A percentile compares a stretch with the other conserved stretches of the same genome.
phyloP scores from a whole-genome alignment of 139 green algal genomes.

The Chlamydomonas applanata region DNA sequence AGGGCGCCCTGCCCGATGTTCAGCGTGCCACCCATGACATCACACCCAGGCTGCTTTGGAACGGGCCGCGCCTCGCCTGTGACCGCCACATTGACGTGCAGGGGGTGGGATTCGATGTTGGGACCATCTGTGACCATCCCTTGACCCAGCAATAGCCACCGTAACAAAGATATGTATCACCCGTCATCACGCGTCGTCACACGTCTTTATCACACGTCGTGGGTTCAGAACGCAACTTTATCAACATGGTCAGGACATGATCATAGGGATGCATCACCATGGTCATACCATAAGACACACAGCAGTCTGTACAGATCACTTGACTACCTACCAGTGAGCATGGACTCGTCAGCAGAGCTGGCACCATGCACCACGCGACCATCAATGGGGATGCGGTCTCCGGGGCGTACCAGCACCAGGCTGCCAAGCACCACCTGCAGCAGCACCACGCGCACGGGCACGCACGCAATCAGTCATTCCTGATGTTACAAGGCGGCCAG shows the following conservation, averaged over 20 bases:
- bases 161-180: too few species aligned
- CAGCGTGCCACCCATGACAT: slow-evolving; percentile 62
- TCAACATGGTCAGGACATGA: too few species aligned
- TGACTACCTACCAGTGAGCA: slow-evolving; percentile 66
- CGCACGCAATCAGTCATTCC: not conserved
- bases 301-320: not conserved
- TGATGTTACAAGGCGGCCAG: not conserved
- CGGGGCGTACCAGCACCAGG: slow-evolving; percentile 61
- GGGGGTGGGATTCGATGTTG: too few species aligned
- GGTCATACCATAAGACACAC: slow-evolving; percentile 6
- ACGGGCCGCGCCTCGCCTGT: slow-evolving; percentile 49
- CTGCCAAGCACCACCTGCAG: slow-evolving; percentile 18
- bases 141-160: too few species aligned
- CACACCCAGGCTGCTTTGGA: slow-evolving; percentile 41
- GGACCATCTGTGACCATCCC: too few species aligned
- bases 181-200: too few species aligned
- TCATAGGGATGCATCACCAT: not conserved
- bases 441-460: not conserved
- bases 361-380: slow-evolving; percentile 59
- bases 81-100: too few species aligned
- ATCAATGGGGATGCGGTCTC: slow-evolving; percentile 73
- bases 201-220: too few species aligned
- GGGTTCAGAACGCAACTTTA: too few species aligned
- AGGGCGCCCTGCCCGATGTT: slow-evolving; percentile 54
- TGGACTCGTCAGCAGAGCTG: slow-evolving; percentile 67